Evolutionary conservation across 352 stramenopile species (phyloP), one percentile per base, ranked within the genome.

Genomic region (Pythium aquatile): DNA sequence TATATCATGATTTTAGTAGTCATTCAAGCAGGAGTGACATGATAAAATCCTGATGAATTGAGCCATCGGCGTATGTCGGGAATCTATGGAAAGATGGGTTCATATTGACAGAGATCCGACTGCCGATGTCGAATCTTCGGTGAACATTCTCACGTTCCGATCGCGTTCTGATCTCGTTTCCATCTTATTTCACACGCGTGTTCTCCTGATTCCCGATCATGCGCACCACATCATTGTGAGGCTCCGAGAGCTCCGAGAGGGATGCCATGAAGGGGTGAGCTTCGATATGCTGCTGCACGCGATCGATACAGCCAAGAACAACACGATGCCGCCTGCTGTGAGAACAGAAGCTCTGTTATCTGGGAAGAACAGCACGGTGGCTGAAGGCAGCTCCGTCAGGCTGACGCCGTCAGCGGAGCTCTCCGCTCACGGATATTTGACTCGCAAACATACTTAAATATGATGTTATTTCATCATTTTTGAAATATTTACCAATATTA

Each of bases 201-300:
- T 11, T 17, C 9, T 44, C 8, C 37, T 44, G 37, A 44, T 11
- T 47, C 13, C 14, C 32, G 32, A 35, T 35, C 5, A 35, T 35
- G 32, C 5, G 32, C 32, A 35, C 20, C 20, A 24, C 20, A 24
- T 24, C 20, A 24, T 24, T 24, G 20, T 24, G 20, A 24, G 20
- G 20, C 20, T 24, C 20, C 20, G 20, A 24, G 20, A 24, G 20
- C 20, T 24, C 20, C 20, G 20, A 24, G 20, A 24, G 20, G 20
- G 20, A 24, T 24, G 20, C 20, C 20, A 24, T 24, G 20, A 24
- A 24, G 20, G 20, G 20, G 20, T 89, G 58, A 88, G 78, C 39
- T 91, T 89, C 30, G 79, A 89, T 30, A 89, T 91, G 79, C 66
- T 89, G 16, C 33, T 90, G 60, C 76, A 87, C 48, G 79, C 79